These are phyloP conservation scores for Emmonsiellopsis sp. DNA, from an alignment of 2,329 filamentous ascomycete species.

Conservation along the genomic window DNA sequence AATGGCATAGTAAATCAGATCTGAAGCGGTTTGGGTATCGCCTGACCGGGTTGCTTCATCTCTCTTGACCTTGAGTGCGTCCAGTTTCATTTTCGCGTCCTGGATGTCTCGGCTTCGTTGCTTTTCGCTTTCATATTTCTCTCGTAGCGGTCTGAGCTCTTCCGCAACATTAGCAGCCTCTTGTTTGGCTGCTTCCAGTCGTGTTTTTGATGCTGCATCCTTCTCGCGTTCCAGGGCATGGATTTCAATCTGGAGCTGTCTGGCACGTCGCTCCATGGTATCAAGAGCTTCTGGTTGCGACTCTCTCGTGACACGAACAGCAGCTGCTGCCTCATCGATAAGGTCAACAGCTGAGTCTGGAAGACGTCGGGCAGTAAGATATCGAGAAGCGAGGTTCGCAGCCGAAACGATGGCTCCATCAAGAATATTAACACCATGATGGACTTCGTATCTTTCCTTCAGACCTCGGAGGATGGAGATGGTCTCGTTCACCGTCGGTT, in stretches of 20 bases:
- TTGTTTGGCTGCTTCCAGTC: slow-evolving; percentile 72
- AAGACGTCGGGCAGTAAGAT: slow-evolving; percentile 80
- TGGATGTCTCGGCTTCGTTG: slow-evolving; percentile 85
- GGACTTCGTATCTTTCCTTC: slow-evolving; percentile 96
- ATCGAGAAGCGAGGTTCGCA: slow-evolving; percentile 84
- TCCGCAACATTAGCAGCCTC: slow-evolving; percentile 93
- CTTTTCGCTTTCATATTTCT: slow-evolving; percentile 94
- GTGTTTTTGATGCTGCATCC: slow-evolving; percentile 80
- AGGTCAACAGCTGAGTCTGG: slow-evolving; percentile 96
- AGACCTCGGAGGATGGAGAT: slow-evolving; percentile 96
- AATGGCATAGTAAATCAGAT: slow-evolving; percentile 95
- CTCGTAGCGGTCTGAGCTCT: slow-evolving; percentile 79
- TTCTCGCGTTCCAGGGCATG: slow-evolving; percentile 90
- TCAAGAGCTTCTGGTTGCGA: slow-evolving; percentile 95
- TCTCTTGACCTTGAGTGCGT: slow-evolving; percentile 80
- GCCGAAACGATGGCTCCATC: slow-evolving; percentile 88
- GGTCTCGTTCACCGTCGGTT: slow-evolving; percentile 79
- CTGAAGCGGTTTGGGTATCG: slow-evolving; percentile 78
- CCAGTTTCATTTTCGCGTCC: slow-evolving; percentile 88
- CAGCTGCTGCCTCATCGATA: slow-evolving; percentile 91
- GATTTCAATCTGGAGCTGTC: slow-evolving; percentile 94
- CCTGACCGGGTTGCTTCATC: slow-evolving; percentile 86
- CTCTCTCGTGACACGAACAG: slow-evolving; percentile 90
- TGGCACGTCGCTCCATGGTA: slow-evolving; percentile 79
- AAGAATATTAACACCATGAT: slow-evolving; percentile 94